Conservation (phyloP, 768 basidiomycete species). For the Tylopilus subfusipes region DNA sequence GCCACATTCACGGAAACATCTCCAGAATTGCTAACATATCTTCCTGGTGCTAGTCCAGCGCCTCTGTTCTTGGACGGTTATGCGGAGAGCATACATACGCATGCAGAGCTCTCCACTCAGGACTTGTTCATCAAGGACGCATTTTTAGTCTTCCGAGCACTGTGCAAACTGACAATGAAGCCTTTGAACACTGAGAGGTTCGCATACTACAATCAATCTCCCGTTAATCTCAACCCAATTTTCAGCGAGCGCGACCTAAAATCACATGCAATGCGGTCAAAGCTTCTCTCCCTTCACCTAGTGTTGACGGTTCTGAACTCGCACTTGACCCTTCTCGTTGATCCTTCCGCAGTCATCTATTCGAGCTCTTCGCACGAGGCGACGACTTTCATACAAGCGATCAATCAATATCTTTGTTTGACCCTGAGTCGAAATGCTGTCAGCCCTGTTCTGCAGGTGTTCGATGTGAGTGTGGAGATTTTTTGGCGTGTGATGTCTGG, state of each 20-base stretch:
- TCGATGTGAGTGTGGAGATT: constrained; percentile 97
- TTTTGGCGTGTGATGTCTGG: constrained; percentile 96
- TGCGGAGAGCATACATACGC: constrained; percentile 19
- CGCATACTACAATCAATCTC: constrained; percentile 16
- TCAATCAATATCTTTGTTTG: constrained; percentile 94
- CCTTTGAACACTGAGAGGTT: constrained; percentile 91
- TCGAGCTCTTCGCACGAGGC: constrained; percentile 87
- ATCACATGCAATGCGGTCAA: constrained; percentile 97
- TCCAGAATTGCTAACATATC: constrained; percentile 2
- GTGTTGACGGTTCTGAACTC: constrained; percentile 89
- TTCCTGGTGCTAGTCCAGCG: constrained; percentile 27
- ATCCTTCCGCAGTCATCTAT: constrained; percentile 85
- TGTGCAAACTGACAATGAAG: constrained; percentile 99
- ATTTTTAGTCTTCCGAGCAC: constrained; percentile 93
- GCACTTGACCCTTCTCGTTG: constrained; percentile 86
- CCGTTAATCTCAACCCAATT: constrained; percentile 13
- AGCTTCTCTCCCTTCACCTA: constrained; percentile 89
- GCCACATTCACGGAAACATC: neutral
- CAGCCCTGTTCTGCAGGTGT: constrained; percentile 92
- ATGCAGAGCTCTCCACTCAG: constrained; percentile 59
- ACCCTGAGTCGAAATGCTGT: constrained; percentile 93
- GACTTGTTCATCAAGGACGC: constrained; percentile 97
- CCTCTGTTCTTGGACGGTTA: constrained; percentile 15
- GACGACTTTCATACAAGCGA: constrained; percentile 86
- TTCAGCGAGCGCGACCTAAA: constrained; percentile 89